A percentile compares a stretch with the other conserved stretches of the same genome.
Evolutionary conservation across 2,329 filamentous ascomycete species (phyloP).

Genomic region (Fusarium acutatum): DNA sequence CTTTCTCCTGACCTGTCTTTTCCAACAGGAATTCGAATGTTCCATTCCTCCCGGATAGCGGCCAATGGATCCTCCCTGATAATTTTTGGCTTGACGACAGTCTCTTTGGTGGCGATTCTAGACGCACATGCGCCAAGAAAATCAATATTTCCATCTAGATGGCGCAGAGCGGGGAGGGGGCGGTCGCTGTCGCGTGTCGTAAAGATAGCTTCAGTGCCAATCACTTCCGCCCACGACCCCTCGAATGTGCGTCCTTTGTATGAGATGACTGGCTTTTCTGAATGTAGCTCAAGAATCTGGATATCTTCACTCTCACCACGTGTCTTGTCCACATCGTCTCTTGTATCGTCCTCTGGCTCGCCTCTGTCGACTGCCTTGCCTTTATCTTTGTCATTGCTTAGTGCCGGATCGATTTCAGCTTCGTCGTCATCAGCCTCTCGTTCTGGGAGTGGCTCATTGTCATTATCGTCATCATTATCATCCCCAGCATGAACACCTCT

Average conservation of each 20-base stretch:
- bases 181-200: conserved; percentile 61
- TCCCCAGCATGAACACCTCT: conserved; percentile 15
- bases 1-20: conserved; percentile 59
- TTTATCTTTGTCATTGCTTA: conserved; percentile 36
- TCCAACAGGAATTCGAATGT: conserved; percentile 56
- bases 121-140: conserved; percentile 76
- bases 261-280: conserved; percentile 77
- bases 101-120: conserved; percentile 74
- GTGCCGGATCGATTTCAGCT: conserved; percentile 36
- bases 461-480: conserved; percentile 44
- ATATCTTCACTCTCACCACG: conserved; percentile 54
- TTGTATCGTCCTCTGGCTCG: conserved; percentile 11
- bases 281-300: conserved; percentile 86
- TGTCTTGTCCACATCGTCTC: conserved; percentile 26
- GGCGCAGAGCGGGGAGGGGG: conserved; percentile 57
- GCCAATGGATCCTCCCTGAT: conserved; percentile 47
- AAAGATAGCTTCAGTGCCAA: conserved; percentile 87
- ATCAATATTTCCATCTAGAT: conserved; percentile 68
- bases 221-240: conserved; percentile 81
- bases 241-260: conserved; percentile 82
- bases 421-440: conserved; percentile 47
- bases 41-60: conserved; percentile 53
- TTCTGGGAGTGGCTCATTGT: conserved; percentile 46
- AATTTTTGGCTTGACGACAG: conserved; percentile 62
- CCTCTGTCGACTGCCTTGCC: conserved; percentile 22